Evolutionary conservation across 225 moss, liverwort and hornwort genomes (phyloP).

Genomic region (Rhytidiadelphus loreus): DNA sequence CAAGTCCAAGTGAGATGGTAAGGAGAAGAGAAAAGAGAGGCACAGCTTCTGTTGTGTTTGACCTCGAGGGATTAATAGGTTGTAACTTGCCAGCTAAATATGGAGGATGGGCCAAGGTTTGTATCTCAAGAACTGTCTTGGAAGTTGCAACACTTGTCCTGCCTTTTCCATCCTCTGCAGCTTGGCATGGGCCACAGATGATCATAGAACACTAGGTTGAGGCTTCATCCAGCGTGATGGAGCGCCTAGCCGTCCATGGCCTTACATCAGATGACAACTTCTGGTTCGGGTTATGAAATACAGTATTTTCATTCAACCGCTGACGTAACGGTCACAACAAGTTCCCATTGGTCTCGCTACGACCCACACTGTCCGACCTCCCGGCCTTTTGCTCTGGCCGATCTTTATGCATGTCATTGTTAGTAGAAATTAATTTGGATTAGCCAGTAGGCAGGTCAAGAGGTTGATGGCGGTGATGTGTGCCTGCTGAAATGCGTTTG

Average conservation of each 20-base stretch:
- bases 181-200: background rate
- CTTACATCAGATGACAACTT: background rate
- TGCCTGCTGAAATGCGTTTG: background rate
- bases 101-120: background rate
- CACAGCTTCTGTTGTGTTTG: background rate
- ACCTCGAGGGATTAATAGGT: background rate
- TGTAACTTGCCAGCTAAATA: background rate
- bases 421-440: background rate
- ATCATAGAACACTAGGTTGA: constrained; percentile 3
- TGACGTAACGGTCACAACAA: constrained; percentile 9
- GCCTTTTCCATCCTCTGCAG: constrained; percentile 5
- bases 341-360: constrained; percentile 2
- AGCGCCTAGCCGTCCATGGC: background rate
- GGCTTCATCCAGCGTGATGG: constrained; percentile 21
- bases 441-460: background rate
- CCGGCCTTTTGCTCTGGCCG: background rate
- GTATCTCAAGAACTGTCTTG: constrained; percentile 5
- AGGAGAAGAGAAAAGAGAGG: background rate
- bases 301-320: constrained; percentile 14
- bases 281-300: constrained; percentile 1
- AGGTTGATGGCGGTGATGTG: background rate
- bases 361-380: background rate
- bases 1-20: background rate
- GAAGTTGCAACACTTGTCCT: constrained; percentile 10
- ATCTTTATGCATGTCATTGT: background rate